Base-by-base conservation (phyloP, 1,284 basidiomycete species). In the Apiotrichum montevideense region DNA sequence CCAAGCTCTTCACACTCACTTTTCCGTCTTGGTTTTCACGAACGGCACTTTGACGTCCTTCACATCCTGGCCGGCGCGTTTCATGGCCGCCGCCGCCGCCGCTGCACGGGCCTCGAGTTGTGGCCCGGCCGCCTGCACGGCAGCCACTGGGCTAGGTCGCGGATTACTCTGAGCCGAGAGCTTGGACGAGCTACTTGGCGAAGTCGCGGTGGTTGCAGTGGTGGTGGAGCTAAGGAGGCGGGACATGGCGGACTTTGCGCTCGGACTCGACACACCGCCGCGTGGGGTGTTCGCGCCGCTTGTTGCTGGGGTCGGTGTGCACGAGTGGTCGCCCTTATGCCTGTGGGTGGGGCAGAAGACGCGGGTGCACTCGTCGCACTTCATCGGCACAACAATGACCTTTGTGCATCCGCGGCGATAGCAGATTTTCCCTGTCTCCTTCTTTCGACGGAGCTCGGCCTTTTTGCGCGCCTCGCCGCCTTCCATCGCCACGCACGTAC, bases 1-100 rank as follows among this genome's bases (percentile, higher is more conserved):
- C 29, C 29, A 29, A 29, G 29, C 3, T 29, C 3, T 29, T 39
- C 13, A 9, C 37, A 66, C 73, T 65, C 64, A 74, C 73, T 74
- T 74, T 52, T 74, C 71, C 4, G 59, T 59, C 56, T 73, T 75
- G 14, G 67, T 64, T 62, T 75, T 75, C 62, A 74, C 69, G 51
- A 75, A 73, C 21, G 70, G 71, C 35, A 70, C 72, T 59, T 74
- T 75, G 46, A 70, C 73, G 59, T 74, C 72, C 55, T 72, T 75
- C 46, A 71, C 73, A 57, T 75, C 72, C 55, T 72, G 69, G 1
- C 73, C 73, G 7, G 73, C 72, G 21, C 73, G 63, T 59, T 66
- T 68, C 42, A 74, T 47, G 32, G 73, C 73, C 5, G 72, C 73
- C 5, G 71, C 63, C 1, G 73, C 73, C 1, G 73, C 73, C 0